Percentiles rank a stretch among this genome's conserved stretches.
These are phyloP conservation scores for Backusella tarrabulga DNA, from an alignment of 192 early-diverging fungal species.

Conservation along the genomic window DNA sequence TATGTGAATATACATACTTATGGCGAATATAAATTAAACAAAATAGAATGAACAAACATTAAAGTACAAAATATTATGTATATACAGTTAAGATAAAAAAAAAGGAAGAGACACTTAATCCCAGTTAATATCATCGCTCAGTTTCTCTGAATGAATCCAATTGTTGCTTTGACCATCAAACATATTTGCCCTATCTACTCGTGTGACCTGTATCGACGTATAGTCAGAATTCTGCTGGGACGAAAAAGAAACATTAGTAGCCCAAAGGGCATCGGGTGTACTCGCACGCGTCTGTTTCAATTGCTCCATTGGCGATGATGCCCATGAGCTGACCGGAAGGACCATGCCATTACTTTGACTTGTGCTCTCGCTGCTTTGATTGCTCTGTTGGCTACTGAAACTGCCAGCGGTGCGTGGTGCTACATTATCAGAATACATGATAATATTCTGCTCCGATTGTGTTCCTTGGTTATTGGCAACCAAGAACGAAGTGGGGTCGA, in stretches of 20 bases:
- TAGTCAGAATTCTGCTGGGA: background rate
- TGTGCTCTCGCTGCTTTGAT: background rate
- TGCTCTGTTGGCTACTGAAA: background rate
- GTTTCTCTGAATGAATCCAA: conserved; percentile 12
- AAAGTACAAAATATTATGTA: conserved; percentile 6
- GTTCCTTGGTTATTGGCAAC: background rate
- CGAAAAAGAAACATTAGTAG: background rate
- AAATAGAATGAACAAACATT: background rate
- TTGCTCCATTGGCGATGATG: background rate
- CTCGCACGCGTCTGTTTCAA: background rate
- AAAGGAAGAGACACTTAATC: background rate
- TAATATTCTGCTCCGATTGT: background rate
- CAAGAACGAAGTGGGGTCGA: background rate
- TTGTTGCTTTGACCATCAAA: background rate
- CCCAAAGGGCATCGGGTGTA: background rate
- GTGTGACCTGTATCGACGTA: background rate
- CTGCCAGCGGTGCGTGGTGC: background rate
- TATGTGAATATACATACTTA: background rate
- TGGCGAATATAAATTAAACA: background rate
- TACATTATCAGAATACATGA: background rate
- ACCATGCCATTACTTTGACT: background rate
- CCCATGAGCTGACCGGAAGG: background rate
- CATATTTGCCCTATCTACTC: background rate
- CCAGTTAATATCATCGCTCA: background rate
- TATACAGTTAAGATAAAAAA: background rate